Percentiles rank a stretch among this genome's conserved stretches.
Evolutionary conservation across 73 alveolate genomes (phyloP).

Genomic region (Stentor coeruleus): DNA sequence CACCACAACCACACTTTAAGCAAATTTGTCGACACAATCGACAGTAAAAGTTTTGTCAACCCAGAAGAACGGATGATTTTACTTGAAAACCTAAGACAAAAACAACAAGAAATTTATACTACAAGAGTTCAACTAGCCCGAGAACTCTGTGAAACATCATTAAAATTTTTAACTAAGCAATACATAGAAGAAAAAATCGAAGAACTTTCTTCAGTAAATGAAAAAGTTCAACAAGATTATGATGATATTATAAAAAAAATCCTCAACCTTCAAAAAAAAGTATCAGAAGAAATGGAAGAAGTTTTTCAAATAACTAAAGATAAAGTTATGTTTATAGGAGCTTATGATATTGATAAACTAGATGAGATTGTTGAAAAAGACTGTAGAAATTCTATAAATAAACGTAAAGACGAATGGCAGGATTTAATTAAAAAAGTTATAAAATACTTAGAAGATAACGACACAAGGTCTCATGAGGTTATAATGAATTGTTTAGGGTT

Average conservation of each 20-base stretch:
- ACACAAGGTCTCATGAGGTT: slow-evolving; percentile 45
- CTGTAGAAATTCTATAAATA: slow-evolving; percentile 44
- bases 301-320: neutral
- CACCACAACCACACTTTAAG: slow-evolving; percentile 53
- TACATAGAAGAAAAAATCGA: slow-evolving; percentile 36
- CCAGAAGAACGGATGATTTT: slow-evolving; percentile 45
- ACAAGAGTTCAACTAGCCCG: slow-evolving; percentile 26
- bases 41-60: slow-evolving; percentile 51
- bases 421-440: slow-evolving; percentile 36
- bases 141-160: slow-evolving; percentile 15
- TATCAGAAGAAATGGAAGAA: neutral
- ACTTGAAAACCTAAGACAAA: slow-evolving; percentile 27
- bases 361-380: slow-evolving; percentile 39
- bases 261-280: neutral
- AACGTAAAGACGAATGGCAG: slow-evolving; percentile 52
- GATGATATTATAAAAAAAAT: slow-evolving; percentile 29
- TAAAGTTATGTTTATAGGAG: neutral
- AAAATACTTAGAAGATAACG: slow-evolving; percentile 58
- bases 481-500: slow-evolving; percentile 41
- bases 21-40: slow-evolving; percentile 41
- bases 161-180: slow-evolving; percentile 30
- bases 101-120: slow-evolving; percentile 35
- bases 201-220: slow-evolving; percentile 36
- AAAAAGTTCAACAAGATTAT: slow-evolving; percentile 42
- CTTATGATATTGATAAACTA: slow-evolving; percentile 26